Base-by-base conservation (phyloP, 768 basidiomycete genomes). In the Leccinellum rugosiceps region DNA sequence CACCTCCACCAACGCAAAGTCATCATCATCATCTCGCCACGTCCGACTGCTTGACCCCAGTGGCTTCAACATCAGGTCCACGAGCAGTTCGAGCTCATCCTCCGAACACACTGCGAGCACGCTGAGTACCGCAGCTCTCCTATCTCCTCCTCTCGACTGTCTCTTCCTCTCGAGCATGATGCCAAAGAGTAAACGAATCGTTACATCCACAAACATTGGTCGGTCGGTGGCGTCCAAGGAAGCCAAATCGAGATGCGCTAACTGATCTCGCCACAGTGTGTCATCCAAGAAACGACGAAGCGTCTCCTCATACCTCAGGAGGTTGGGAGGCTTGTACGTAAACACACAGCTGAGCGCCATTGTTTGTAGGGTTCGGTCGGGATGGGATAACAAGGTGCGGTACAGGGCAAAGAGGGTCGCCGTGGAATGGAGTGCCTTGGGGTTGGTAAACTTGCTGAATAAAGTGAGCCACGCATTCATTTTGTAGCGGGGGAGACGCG, bases 381-480 rank as follows among this genome's bases (percentile, higher is more conserved):
- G 91, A 60, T 94, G 87, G 5, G 94, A 87, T 23, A 98, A 80
- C 21, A 92, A 79, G n/a, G 81, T 74, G 14, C 80, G 78, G 73
- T 94, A 96, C 23, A 93, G 68, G 2, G 76, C 51, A 43, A 80
- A 82, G 5, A 98, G 78, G 0, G 79, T 78, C 9, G 87, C 80
- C 0, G 90, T 83, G 7, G 83, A 78, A 66, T 85, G 81, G 2
- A 95, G 76, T 0, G 93, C 91, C 74, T 92, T 96, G n/a, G 95
- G 96, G 67, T 98, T 98, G 63, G 76, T 76, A 69, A 99, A 91
- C 68, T 94, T 96, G 50, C 90, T 81, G 72, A 98, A 92, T 11
- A 98, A 79, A 19, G 82, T 82, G 26, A 98, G 83, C 86, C 92
- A 98, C 0, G 83, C 78, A 15, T 74, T 74, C 10, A 97, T 81